These are phyloP conservation scores for Tricholoma matsutake DNA, from an alignment of 768 basidiomycete species.

Conservation along the genomic window DNA sequence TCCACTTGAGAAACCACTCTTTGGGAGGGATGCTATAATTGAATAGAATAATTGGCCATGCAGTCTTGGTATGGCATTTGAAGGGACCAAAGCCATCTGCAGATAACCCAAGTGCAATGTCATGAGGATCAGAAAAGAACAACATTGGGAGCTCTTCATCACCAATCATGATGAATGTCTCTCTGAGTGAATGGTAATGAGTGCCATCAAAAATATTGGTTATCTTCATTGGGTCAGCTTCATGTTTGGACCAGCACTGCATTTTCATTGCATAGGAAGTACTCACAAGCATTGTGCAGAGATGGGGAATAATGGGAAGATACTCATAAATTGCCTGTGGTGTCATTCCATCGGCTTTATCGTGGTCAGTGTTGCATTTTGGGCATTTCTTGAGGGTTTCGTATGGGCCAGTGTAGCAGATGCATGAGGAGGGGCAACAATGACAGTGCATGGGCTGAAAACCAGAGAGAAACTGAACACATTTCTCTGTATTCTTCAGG, in stretches of 20 bases:
- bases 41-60: too few relatives aligned
- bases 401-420: too few relatives aligned
- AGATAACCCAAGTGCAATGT: too few relatives aligned
- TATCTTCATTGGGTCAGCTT: slow-evolving; percentile 12
- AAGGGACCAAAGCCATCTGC: slow-evolving; percentile 38
- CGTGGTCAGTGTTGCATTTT: slow-evolving; percentile 30
- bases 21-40: too few relatives aligned
- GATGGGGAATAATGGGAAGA: slow-evolving; percentile 36
- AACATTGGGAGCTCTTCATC: slow-evolving; percentile 17
- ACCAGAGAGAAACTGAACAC: too few relatives aligned
- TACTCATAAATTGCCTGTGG: slow-evolving; percentile 31
- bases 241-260: slow-evolving; percentile 22
- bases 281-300: slow-evolving; percentile 17
- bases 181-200: slow-evolving; percentile 23
- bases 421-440: too few relatives aligned
- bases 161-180: slow-evolving; percentile 22
- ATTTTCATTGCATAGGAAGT: slow-evolving; percentile 18
- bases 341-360: slow-evolving; percentile 11
- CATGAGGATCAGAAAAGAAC: slow-evolving; percentile 32
- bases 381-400: slow-evolving; percentile 31
- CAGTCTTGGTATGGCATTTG: too few relatives aligned
- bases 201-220: slow-evolving; percentile 35
- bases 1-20: too few relatives aligned
- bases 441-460: too few relatives aligned
- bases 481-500: too few relatives aligned